Evolutionary conservation across 2,329 filamentous ascomycete genomes (phyloP), one percentile per base, ranked within the genome.

Genomic region (Penicillium sp.): DNA sequence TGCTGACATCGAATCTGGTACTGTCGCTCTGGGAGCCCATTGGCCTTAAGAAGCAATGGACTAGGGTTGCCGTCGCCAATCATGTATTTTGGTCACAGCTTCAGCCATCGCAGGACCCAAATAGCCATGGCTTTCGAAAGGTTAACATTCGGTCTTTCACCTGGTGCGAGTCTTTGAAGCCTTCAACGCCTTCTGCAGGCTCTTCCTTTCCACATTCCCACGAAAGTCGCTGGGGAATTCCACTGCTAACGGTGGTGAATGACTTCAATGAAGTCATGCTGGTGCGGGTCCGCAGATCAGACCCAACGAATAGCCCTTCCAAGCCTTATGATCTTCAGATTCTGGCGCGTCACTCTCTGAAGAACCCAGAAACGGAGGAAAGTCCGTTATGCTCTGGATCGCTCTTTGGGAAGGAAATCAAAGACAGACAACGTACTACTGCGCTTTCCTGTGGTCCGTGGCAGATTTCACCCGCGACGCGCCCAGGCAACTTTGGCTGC

Each of bases 1-100:
- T 80, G 15, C 65, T 81, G 39, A 81, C 78, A 0, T 74, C 78
- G 3, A 81, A 80, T 54, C 64, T 80, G 48, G 59, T 78, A 1
- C 62, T 83, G 5, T 78, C 77, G 1, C 61, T 83, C 8, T 83
- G 79, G 74, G 75, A 77, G 42, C 69, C 74, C 3, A 62, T 72
- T 29, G 74, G 74, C 12, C 68, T 69, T 9, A 63, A 68, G 37
- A 62, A 66, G 1, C 73, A 70, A 54, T 83, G 80, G 80, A 66
- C 66, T 34, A 72, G 80, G 29, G 71, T 72, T 3, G 57, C 75
- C 6, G 65, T 82, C n/a, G 60, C 82, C 33, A 83, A 83, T 53
- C 61, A 73, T 46, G 61, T 66, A 4, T 58, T 81, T 37, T 62
- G 66, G 15, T 51, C 62, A 0, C 70, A 75, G 69, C 77, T 66